Percentiles rank a stretch among this genome's conserved stretches.
phyloP scores from a whole-genome alignment of 805 yeast species.

The Wickerhamomyces bovis region DNA sequence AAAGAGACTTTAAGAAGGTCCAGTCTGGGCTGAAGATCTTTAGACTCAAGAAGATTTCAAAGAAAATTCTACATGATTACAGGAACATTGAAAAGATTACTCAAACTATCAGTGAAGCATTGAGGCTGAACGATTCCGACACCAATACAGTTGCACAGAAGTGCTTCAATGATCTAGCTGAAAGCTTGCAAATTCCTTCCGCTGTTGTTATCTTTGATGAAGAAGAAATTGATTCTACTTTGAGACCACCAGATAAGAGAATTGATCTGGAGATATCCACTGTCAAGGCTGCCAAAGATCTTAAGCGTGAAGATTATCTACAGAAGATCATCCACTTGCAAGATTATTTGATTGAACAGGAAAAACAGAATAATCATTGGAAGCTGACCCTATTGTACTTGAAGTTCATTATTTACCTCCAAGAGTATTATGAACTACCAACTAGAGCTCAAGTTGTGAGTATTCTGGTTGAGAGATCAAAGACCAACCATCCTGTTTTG shows the following conservation, averaged over 20 bases:
- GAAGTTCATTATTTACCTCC: constrained; percentile 45
- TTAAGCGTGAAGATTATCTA: constrained; percentile 41
- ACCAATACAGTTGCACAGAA: constrained; percentile 50
- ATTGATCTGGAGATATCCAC: constrained; percentile 55
- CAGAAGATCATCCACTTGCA: constrained; percentile 39
- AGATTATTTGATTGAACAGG: constrained; percentile 25
- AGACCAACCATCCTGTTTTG: constrained; percentile 63
- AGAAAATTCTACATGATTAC: constrained; percentile 53
- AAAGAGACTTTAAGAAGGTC: constrained; percentile 46
- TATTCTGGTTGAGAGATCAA: constrained; percentile 40
- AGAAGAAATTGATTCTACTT: constrained; percentile 29
- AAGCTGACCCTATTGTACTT: constrained; percentile 43
- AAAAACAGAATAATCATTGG: constrained; percentile 44
- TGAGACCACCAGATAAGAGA: constrained; percentile 56
- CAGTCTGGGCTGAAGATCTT: constrained; percentile 62
- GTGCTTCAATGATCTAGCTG: constrained; percentile 38
- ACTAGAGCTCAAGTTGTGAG: constrained; percentile 35
- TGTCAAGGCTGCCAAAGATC: constrained; percentile 56
- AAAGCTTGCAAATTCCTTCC: constrained; percentile 42
- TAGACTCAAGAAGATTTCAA: constrained; percentile 48
- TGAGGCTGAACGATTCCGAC: constrained; percentile 48
- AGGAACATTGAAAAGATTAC: constrained; percentile 43
- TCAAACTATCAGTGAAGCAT: constrained; percentile 45
- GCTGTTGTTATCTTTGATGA: constrained; percentile 48
- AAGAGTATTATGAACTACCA: constrained; percentile 45